Conservation (phyloP, 2,329 filamentous ascomycete species). For the Aspergillus felis region DNA sequence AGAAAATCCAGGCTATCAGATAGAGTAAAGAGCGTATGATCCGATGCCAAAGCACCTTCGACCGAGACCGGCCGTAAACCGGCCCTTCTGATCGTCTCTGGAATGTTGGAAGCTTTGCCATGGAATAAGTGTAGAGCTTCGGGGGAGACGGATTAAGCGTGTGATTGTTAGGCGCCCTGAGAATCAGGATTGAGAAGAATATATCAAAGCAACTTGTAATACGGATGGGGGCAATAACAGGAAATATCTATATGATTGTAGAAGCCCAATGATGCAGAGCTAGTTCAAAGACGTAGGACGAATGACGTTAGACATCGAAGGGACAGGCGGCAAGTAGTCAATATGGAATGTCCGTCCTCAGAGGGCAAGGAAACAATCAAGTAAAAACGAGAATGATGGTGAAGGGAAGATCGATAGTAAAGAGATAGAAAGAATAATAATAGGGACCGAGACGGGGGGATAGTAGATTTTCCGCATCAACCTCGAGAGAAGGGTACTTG, state of each 20-base stretch:
- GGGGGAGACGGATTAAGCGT: background rate
- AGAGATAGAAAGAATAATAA: background rate
- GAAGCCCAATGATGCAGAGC: background rate
- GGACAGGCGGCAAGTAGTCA: background rate
- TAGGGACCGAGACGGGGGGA: no score
- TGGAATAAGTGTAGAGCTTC: conserved; percentile 5
- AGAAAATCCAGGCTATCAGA: conserved; percentile 69
- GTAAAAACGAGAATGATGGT: no score
- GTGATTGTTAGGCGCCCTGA: background rate
- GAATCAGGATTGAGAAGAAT: background rate
- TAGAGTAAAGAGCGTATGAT: conserved; percentile 66
- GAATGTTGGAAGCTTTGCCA: conserved; percentile 27
- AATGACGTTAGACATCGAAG: background rate
- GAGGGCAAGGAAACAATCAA: background rate
- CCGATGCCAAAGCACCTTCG: conserved; percentile 53
- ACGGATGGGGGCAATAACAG: background rate
- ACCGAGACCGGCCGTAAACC: conserved; percentile 24
- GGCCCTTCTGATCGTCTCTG: conserved; percentile 22
- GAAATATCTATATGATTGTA: background rate
- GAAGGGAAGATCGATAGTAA: background rate
- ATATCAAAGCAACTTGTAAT: background rate
- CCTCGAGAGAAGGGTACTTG: no score
- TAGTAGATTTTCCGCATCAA: no score
- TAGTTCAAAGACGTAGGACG: background rate
- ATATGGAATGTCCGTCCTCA: background rate